Evolutionary conservation across 129 eudicot genomes (phyloP).

Genomic region (Tagetes erecta): DNA sequence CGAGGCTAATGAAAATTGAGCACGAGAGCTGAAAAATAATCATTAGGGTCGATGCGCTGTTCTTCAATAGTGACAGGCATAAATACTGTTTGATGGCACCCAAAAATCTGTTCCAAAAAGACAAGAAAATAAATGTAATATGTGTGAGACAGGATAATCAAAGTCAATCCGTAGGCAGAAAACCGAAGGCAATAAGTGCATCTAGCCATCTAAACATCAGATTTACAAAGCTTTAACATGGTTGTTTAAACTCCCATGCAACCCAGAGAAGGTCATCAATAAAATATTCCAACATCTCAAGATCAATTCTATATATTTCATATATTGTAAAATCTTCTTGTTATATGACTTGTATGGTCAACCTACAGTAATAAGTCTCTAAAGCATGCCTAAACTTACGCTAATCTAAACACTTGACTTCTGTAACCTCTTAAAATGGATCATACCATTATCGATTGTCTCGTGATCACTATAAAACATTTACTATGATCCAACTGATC

Average conservation of each 20-base stretch:
- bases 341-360: background rate
- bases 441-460: background rate
- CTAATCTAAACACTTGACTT: background rate
- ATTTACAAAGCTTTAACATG: background rate
- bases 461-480: background rate
- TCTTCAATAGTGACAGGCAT: constrained; percentile 93
- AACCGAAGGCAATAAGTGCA: background rate
- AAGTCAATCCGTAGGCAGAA: constrained; percentile 18
- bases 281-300: background rate
- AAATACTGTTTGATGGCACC: constrained; percentile 98
- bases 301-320: background rate
- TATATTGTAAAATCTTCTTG: background rate
- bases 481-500: background rate
- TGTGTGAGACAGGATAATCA: constrained; percentile 6
- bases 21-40: constrained; percentile 98
- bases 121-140: constrained; percentile 10
- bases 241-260: background rate
- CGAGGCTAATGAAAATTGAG: constrained; percentile 94
- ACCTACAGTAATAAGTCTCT: background rate
- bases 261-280: background rate
- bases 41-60: constrained; percentile 97
- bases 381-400: background rate
- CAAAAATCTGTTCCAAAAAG: constrained; percentile 64
- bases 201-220: background rate
- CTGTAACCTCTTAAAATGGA: background rate